A percentile compares a stretch with the other conserved stretches of the same genome.
Conservation (phyloP, 2,329 filamentous ascomycete species). For the Davidsoniella virescens region DNA sequence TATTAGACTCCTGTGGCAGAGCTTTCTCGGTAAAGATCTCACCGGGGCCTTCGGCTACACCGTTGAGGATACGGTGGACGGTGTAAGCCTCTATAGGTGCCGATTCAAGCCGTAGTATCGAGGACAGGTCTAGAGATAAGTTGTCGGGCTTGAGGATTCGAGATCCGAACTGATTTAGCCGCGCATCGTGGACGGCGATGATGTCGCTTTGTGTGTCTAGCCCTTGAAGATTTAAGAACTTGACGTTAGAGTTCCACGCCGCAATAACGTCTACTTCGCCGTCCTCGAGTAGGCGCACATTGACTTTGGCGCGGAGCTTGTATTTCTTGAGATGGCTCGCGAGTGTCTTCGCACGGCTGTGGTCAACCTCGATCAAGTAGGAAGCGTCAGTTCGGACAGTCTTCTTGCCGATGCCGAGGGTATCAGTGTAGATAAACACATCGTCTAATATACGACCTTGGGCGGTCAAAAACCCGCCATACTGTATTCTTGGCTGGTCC, state of each 20-base stretch:
- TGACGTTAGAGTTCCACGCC: conserved; percentile 45
- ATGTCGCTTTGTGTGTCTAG: not conserved
- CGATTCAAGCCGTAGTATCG: not conserved
- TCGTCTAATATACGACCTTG: conserved; percentile 74
- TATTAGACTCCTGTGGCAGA: conserved; percentile 75
- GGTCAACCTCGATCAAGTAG: conserved; percentile 70
- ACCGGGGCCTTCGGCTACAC: conserved; percentile 68
- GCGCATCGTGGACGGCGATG: conserved; percentile 31
- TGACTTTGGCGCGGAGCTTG: conserved; percentile 68
- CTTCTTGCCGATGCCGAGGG: conserved; percentile 12
- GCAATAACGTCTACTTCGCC: conserved; percentile 57
- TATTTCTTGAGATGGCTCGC: conserved; percentile 65
- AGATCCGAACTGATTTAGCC: conserved; percentile 40
- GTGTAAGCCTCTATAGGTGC: conserved; percentile 35
- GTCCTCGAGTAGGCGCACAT: conserved; percentile 46
- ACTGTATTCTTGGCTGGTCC: conserved; percentile 39
- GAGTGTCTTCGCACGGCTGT: conserved; percentile 42
- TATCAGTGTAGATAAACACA: conserved; percentile 64
- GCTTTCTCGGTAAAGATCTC: conserved; percentile 59
- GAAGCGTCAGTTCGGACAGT: conserved; percentile 14
- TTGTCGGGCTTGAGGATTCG: conserved; percentile 25
- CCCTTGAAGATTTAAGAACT: not conserved
- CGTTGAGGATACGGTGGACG: conserved; percentile 60
- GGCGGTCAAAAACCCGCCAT: conserved; percentile 74
- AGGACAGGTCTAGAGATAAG: conserved; percentile 2